Conservation (phyloP, 2,329 filamentous ascomycete species). For the Arthrobotrys pseudoclavata region DNA sequence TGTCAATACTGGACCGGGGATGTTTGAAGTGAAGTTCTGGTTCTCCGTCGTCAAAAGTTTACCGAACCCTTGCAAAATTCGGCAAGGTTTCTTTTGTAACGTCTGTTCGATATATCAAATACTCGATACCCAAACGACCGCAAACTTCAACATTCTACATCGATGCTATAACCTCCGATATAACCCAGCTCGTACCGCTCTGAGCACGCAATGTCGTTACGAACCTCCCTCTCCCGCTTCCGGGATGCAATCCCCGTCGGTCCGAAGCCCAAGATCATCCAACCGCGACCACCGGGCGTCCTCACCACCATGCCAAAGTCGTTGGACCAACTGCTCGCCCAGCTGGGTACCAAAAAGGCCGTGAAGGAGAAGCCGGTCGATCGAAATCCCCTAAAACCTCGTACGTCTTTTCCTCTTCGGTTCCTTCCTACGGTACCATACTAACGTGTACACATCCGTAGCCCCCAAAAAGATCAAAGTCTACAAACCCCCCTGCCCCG, state of each 20-base stretch:
- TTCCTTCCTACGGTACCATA: conserved; percentile 13
- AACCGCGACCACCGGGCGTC: conserved; percentile 26
- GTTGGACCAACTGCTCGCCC: conserved; percentile 38
- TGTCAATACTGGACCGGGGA: background rate
- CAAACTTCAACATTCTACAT: conserved; percentile 6
- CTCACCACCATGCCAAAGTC: conserved; percentile 4
- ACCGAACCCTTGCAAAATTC: background rate
- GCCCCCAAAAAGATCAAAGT: conserved; percentile 69
- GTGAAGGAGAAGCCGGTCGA: background rate
- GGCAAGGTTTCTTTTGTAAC: background rate
- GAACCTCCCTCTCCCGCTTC: conserved; percentile 35
- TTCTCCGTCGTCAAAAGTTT: background rate
- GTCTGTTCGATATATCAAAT: background rate
- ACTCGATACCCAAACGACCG: conserved; percentile 7
- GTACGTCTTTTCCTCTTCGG: conserved; percentile 8
- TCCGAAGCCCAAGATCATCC: conserved; percentile 23
- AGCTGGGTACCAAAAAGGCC: conserved; percentile 37
- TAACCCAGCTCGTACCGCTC: background rate
- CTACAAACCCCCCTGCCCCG: conserved; percentile 68
- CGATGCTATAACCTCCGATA: conserved; percentile 19
- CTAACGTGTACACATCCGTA: conserved; percentile 15
- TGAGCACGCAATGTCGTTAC: conserved; percentile 33
- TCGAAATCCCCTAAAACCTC: conserved; percentile 27
- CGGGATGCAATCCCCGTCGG: conserved; percentile 29
- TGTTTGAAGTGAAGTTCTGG: background rate